Base-by-base conservation (phyloP, 768 basidiomycete species). In the Russula lepida region DNA sequence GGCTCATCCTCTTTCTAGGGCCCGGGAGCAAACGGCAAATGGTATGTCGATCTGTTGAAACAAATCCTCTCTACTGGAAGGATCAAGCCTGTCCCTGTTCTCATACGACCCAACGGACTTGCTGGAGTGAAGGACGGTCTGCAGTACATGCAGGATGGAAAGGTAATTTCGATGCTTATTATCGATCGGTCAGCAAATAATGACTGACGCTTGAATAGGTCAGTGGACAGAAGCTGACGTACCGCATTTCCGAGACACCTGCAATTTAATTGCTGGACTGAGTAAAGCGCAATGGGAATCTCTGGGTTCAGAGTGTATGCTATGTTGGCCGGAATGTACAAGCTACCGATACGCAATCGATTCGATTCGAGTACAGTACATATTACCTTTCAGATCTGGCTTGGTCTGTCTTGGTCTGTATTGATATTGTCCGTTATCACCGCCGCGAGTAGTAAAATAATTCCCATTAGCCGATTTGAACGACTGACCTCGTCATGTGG, bases 171-270 rank as follows among this genome's bases (percentile, higher is more conserved):
- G 15, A 47, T 25, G 11, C 13, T 27, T 21, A 5, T 32, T 11
- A 2, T 15, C 7, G 9, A n/a, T 27, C 25, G 32, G 19, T 13
- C 32, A 19, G n/a, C n/a, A n/a, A n/a, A n/a, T n/a, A n/a, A n/a
- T n/a, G n/a, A n/a, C n/a, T n/a, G n/a, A n/a, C n/a, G n/a, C n/a
- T 15, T 28, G 9, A 33, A 33, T 25, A 67, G 66, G 59, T 69
- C 35, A 72, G 69, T 54, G 73, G 59, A 28, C 67, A 70, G 63
- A 74, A 74, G 62, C 55, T 73, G 32, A 71, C 71, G 19, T 71
- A 71, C 57, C 59, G 66, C 28, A 60, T 70, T 44, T 44, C 55
- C 11, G 65, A 64, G 21, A 66, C 62, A 1, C 62, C 65, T 15
- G 32, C 25, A 17, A 0, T 62, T 44, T 60, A 6, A 39, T 6